A percentile compares a stretch with the other conserved stretches of the same genome.
Evolutionary conservation across 2,329 filamentous ascomycete species (phyloP).

Genomic region (Didymella pinodella): DNA sequence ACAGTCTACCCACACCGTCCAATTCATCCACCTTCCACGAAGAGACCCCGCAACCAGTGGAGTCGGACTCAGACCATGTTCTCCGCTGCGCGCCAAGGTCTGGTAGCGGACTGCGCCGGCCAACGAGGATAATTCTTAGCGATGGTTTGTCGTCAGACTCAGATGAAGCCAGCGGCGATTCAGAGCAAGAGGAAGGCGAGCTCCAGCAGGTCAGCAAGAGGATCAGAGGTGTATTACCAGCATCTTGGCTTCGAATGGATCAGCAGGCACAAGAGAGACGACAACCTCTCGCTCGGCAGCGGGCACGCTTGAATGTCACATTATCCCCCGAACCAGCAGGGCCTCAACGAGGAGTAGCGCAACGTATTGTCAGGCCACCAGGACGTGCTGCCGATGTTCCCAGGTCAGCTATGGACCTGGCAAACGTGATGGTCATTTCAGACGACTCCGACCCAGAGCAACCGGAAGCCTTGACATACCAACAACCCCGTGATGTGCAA

Average conservation of each 20-base stretch:
- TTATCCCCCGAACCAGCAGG: slow-evolving; percentile 35
- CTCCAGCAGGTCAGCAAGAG: slow-evolving; percentile 50
- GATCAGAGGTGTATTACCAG: slow-evolving; percentile 59
- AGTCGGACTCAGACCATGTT: slow-evolving; percentile 35
- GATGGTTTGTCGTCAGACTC: slow-evolving; percentile 32
- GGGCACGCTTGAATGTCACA: slow-evolving; percentile 17
- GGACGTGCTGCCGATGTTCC: slow-evolving; percentile 2
- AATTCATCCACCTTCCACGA: slow-evolving; percentile 42
- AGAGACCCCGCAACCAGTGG: slow-evolving; percentile 20
- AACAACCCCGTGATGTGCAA: slow-evolving; percentile 26
- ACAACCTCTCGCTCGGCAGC: slow-evolving; percentile 29
- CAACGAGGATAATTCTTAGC: slow-evolving; percentile 28
- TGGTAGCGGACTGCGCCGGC: slow-evolving; percentile 22
- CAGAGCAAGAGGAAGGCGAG: slow-evolving; percentile 43
- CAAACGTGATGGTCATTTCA: slow-evolving; percentile 41
- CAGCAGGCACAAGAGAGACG: slow-evolving; percentile 46
- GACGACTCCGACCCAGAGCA: slow-evolving; percentile 46
- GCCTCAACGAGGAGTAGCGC: slow-evolving; percentile 47
- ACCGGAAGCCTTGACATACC: slow-evolving; percentile 10
- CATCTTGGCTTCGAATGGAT: slow-evolving; percentile 60
- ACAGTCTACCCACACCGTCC: slow-evolving; percentile 43
- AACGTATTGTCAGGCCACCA: slow-evolving; percentile 32
- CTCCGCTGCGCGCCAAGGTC: slow-evolving; percentile 26
- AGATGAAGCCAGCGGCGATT: slow-evolving; percentile 34
- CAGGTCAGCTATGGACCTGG: slow-evolving; percentile 20